phyloP scores from a whole-genome alignment of 2,329 filamentous ascomycete species.

The Sclerotinia nivalis region DNA sequence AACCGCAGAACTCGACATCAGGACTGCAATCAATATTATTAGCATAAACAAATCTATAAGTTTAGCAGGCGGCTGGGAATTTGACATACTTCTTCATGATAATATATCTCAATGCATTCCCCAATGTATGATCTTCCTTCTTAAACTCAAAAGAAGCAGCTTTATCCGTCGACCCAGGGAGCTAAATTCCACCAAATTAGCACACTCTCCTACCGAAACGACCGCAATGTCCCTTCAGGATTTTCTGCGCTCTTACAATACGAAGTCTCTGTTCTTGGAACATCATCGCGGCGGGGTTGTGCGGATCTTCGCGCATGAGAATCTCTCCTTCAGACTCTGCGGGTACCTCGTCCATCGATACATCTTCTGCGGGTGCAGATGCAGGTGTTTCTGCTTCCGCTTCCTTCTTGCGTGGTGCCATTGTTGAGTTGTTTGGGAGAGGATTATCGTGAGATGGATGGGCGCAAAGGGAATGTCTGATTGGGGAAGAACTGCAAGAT shows the following conservation, averaged over 20 bases:
- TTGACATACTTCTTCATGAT: constrained; percentile 93
- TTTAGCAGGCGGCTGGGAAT: neutral
- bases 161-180: constrained; percentile 53
- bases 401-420: constrained; percentile 35
- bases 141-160: constrained; percentile 95
- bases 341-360: constrained; percentile 36
- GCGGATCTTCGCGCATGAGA: constrained; percentile 24
- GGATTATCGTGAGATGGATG: constrained; percentile 2
- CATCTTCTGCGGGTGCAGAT: constrained; percentile 32
- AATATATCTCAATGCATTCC: constrained; percentile 89
- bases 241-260: constrained; percentile 32
- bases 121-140: constrained; percentile 91
- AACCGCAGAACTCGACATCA: constrained; percentile 96
- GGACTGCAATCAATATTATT: constrained; percentile 57
- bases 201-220: neutral
- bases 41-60: constrained; percentile 19
- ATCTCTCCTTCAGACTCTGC: constrained; percentile 20
- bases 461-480: constrained; percentile 21
- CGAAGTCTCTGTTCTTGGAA: constrained; percentile 36
- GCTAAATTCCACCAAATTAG: constrained; percentile 13
- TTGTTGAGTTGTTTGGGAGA: constrained; percentile 19
- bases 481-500: neutral
- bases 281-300: constrained; percentile 28
- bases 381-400: constrained; percentile 24
- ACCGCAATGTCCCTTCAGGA: neutral